Base-by-base conservation (phyloP, 2,329 filamentous ascomycete genomes). In the Sclerotinia glacialis region DNA sequence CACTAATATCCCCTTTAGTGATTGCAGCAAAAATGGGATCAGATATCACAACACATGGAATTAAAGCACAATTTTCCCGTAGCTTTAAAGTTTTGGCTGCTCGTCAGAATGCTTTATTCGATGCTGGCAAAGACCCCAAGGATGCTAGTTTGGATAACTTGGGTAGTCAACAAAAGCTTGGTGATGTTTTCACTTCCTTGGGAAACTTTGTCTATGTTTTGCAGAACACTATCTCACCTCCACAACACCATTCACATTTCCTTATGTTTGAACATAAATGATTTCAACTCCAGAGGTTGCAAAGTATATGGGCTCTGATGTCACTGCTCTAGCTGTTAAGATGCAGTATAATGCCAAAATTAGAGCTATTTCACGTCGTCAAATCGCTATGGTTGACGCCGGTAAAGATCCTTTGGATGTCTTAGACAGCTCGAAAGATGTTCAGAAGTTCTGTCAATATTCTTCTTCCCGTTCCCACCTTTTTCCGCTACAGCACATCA, bases 31-130 rank as follows among this genome's bases (percentile, higher is more conserved):
- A 31, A 6, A 64, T 47, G 50, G 85, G 85, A 34, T 66, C 21
- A 5, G 84, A 85, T 67, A 85, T 83, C 3, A 88, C 85, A 0
- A 74, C 80, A 0, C 80, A 80, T 31, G 85, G 86, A 9, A 81
- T 88, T n/a, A 81, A 83, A 70, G 87, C 85, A 73, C 85, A 87
- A 71, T 86, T 88, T 26, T 23, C 18, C 72, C 81, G 85, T 0
- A 69, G 74, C 31, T 82, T 87, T 76, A 86, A 85, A 75, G 79
- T 78, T 49, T 79, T 85, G 37, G 84, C 82, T 46, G 80, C 83
- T 46, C 76, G 75, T 2, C 80, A 87, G 47, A 78, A 79, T 49
- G 72, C 77, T 1, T 80, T 81, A 2, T 78, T 80, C n/a, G 76
- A 77, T 44, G 74, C 76, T 2, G 82, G 81, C 37, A 76, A 79